phyloP scores from a whole-genome alignment of 768 basidiomycete species.

The Lentinus tigrinus region DNA sequence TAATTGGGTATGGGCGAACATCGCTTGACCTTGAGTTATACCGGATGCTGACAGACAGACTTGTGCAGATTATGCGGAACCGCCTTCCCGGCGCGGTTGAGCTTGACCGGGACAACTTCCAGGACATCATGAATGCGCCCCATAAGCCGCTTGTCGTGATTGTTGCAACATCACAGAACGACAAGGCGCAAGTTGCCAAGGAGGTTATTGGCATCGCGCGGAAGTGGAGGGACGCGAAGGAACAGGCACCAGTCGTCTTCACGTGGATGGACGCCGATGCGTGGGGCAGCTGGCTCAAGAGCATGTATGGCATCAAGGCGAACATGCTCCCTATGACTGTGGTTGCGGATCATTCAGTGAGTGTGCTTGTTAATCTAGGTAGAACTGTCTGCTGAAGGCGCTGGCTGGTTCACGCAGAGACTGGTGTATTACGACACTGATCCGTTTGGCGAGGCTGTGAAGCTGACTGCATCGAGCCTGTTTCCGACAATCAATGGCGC shows the following conservation, averaged over 20 bases:
- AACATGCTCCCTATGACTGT: conserved; percentile 44
- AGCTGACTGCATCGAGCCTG: conserved; percentile 54
- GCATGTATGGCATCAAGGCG: conserved; percentile 74
- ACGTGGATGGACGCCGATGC: conserved; percentile 84
- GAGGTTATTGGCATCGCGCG: conserved; percentile 61
- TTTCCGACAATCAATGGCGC: conserved; percentile 73
- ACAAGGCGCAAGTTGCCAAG: conserved; percentile 36
- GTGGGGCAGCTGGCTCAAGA: conserved; percentile 90
- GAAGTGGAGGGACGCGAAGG: conserved; percentile 34
- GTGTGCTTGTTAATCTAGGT: conserved; percentile 22
- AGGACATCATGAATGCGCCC: conserved; percentile 80
- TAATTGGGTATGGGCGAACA: conserved; percentile 21
- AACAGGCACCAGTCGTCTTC: conserved; percentile 67
- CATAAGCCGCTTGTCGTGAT: conserved; percentile 79
- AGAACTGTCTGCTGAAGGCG: neutral
- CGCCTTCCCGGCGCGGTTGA: conserved; percentile 74
- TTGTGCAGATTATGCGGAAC: conserved; percentile 37
- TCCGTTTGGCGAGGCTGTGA: conserved; percentile 49
- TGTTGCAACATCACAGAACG: conserved; percentile 43
- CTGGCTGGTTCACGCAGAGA: conserved; percentile 39
- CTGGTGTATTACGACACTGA: conserved; percentile 79
- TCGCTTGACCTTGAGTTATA: neutral
- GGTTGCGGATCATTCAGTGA: conserved; percentile 79
- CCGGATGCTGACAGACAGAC: neutral
- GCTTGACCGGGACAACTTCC: conserved; percentile 77